Evolutionary conservation across 371 early-diverging fungal genomes (phyloP), one percentile per base, ranked within the genome.

Genomic region (Mortierella sp.): DNA sequence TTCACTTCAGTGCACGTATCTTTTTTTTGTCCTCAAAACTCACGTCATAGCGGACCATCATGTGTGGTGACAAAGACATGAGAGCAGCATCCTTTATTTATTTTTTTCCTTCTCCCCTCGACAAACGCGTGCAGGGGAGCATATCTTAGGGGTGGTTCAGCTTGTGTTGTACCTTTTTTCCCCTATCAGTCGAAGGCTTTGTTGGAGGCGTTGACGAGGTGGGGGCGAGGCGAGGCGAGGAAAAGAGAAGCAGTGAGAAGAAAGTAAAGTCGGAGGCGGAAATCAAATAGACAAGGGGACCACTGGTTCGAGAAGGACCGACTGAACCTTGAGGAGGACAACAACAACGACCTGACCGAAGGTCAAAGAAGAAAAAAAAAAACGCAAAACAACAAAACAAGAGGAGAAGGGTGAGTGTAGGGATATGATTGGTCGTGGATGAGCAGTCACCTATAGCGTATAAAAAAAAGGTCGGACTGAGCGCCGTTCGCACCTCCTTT

Each of bases 401-500:
- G 14, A 3, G 45, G 11, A 10, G 14, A 45, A 45, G 11, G 45
- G 34, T 31, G 31, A 16, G 55, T 29, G 34, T 31, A 31, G 55
- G 29, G 16, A 4, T 26, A 6, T 55, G 29, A 55, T 55, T 45
- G 66, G 66, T 44, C 34, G 16, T 1, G 4, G 0, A 7, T 26
- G 19, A 73, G 55, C 73, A 74, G 74, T 68, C 74, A 74, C 74
- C 13, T 9, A n/a, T 31, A 37, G 6, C 10, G 4, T 68, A 75
- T 75, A 52, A 40, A 75, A 53, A 0, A 6, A 16, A 2, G 26
- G 26, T 2, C 1, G 11, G 44, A 19, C 16, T 10, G 41, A 29
- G 55, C 31, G 70, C 69, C 64, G 53, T 45, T 37, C 34, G 69
- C 70, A 39, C 65, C 70, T 61, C 64, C 76, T 70, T 70, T 65